Evolutionary conservation across 1,139 yeast species (phyloP), one percentile per base, ranked within the genome.

Genomic region (Yamadazyma diospyri): DNA sequence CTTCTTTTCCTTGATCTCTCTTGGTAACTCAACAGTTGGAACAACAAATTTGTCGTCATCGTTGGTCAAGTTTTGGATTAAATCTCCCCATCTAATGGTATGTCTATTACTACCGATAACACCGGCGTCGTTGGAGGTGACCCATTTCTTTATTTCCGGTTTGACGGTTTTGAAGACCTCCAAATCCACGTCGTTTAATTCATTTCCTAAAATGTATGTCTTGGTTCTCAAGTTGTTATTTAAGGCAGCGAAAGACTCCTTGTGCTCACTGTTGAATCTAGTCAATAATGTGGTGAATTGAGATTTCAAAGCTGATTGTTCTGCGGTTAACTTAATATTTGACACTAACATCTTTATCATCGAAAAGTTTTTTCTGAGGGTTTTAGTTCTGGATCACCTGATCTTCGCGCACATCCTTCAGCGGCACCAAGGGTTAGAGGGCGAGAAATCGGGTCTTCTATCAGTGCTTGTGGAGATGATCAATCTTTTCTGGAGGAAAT

Each of bases 31-130:
- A 30, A 77, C 66, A 45, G 77, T 74, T 54, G 85, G 76, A 39
- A 88, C 57, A 32, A 52, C 55, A 40, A 89, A 52, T 53, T 75
- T 70, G 20, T 45, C 43, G 22, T 70, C 71, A 23, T 59, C 66
- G 34, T 66, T 74, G 35, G 82, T 76, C 29, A 82, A 41, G 55
- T 80, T 76, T 66, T 92, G 97, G 42, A 92, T 64, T 50, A 85
- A 74, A 51, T 88, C 96, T 16, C 76, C 76, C 97, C 97, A 92
- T 72, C 97, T 82, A 43, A 87, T 65, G 41, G 88, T 69, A 60
- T 89, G 97, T 72, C 97, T 84, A 55, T 62, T 61, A 32, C 61
- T 57, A 33, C 76, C 73, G 39, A 73, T 47, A 9, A 27, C 22
- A 38, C 79, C 77, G 27, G 78, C 80, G 22, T 66, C 62, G 26